These are phyloP conservation scores for Boletus mariae DNA, from an alignment of 1,284 basidiomycete genomes.

Conservation along the genomic window DNA sequence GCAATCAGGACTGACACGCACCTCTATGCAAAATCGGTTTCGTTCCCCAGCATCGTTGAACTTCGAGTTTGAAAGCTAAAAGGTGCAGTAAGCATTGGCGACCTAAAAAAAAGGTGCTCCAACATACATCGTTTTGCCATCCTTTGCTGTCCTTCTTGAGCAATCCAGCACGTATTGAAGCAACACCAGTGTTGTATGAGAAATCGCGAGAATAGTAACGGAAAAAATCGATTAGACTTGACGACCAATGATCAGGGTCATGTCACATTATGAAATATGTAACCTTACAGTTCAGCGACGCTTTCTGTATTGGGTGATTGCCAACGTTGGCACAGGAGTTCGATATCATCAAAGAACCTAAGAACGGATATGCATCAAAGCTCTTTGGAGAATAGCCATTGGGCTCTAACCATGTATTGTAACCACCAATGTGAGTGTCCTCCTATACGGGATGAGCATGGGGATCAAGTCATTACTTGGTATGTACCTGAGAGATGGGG, in stretches of 20 bases:
- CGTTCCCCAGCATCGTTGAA: constrained; percentile 80
- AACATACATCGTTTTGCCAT: constrained; percentile 85
- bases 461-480: constrained; percentile 1
- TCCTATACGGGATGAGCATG: constrained; percentile 49
- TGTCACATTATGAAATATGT: constrained; percentile 3
- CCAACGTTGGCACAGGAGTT: constrained; percentile 88
- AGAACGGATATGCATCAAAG: not conserved
- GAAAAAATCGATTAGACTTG: constrained; percentile 94
- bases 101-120: not conserved
- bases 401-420: constrained; percentile 71
- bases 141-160: constrained; percentile 90
- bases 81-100: constrained; percentile 7
- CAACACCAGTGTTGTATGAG: constrained; percentile 86
- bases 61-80: constrained; percentile 43
- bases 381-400: not conserved
- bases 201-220: constrained; percentile 95
- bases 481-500: constrained; percentile 64
- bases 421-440: constrained; percentile 79
- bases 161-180: constrained; percentile 86
- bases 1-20: constrained; percentile 32
- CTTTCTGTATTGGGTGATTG: constrained; percentile 89
- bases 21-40: constrained; percentile 93
- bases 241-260: constrained; percentile 9
- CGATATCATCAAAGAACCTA: constrained; percentile 97
- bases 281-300: constrained; percentile 84